Percentiles rank a stretch among this genome's conserved stretches.
Conservation (phyloP, 2,329 filamentous ascomycete species). For the Samsoniella hepiali region DNA sequence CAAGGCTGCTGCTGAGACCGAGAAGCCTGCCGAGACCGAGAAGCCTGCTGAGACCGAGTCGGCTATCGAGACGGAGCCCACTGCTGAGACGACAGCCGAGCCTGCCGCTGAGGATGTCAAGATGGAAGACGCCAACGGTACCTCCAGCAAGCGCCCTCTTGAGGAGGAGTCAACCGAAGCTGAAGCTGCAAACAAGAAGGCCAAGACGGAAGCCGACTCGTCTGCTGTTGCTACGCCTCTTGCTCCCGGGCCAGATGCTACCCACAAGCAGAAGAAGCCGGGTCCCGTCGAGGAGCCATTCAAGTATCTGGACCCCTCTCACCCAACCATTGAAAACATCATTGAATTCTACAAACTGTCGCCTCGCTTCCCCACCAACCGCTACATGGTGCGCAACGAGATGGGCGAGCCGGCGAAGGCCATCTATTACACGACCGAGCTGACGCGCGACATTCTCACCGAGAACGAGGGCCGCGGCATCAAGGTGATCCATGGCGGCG, state of each 20-base stretch:
- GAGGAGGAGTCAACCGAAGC: slow-evolving; percentile 35
- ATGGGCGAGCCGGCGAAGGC: slow-evolving; percentile 85
- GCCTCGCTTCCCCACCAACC: slow-evolving; percentile 77
- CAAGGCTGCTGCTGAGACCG: slow-evolving; percentile 29
- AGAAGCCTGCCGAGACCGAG: slow-evolving; percentile 26
- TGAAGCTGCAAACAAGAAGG: slow-evolving; percentile 45
- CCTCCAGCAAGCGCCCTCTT: slow-evolving; percentile 32
- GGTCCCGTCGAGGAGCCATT: slow-evolving; percentile 82
- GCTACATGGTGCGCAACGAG: slow-evolving; percentile 95
- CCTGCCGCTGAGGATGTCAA: slow-evolving; percentile 29
- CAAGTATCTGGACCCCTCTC: slow-evolving; percentile 76
- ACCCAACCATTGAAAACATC: slow-evolving; percentile 74
- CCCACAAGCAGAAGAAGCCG: slow-evolving; percentile 40
- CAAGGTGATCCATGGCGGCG: slow-evolving; percentile 93
- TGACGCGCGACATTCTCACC: slow-evolving; percentile 80
- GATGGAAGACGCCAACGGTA: slow-evolving; percentile 31
- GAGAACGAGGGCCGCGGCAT: slow-evolving; percentile 88
- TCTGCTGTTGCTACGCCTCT: slow-evolving; percentile 24
- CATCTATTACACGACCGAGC: slow-evolving; percentile 89
- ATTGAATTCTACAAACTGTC: slow-evolving; percentile 83
- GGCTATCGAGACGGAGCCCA: slow-evolving; percentile 24
- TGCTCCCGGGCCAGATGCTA: slow-evolving; percentile 27
- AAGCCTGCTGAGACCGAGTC: slow-evolving; percentile 20
- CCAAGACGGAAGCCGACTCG: slow-evolving; percentile 38
- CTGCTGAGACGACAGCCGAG: slow-evolving; percentile 18